Evolutionary conservation across 305 asterid genomes (phyloP).

Genomic region (Coffea humblotiana): DNA sequence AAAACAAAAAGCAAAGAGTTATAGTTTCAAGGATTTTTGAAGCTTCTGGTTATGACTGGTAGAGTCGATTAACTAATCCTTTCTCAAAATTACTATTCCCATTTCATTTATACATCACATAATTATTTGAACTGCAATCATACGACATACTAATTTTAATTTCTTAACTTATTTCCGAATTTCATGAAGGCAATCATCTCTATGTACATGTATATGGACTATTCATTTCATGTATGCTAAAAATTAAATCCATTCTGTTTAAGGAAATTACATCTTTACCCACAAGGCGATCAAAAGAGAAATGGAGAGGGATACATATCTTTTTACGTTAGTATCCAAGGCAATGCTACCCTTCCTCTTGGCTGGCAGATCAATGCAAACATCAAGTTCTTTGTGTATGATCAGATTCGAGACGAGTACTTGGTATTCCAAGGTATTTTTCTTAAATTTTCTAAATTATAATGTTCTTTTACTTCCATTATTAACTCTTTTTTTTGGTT

Average conservation of each 20-base stretch:
- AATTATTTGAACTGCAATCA: too few relatives aligned
- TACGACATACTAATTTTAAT: neutral
- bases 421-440: neutral
- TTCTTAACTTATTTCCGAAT: neutral
- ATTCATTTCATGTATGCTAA: neutral
- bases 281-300: neutral
- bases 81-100: too few relatives aligned
- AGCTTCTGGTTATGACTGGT: neutral
- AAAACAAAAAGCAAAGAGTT: neutral
- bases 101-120: too few relatives aligned
- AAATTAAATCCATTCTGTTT: neutral
- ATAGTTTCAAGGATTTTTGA: neutral
- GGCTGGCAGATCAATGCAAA: neutral
- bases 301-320: neutral
- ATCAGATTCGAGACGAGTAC: conserved; percentile 1
- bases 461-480: too few relatives aligned
- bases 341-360: neutral
- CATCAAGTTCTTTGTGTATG: neutral
- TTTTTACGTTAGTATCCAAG: neutral
- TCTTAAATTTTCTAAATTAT: neutral
- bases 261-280: neutral
- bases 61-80: neutral
- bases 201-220: neutral
- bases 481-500: too few relatives aligned
- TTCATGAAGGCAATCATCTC: too few relatives aligned